Evolutionary conservation across 2,329 filamentous ascomycete species (phyloP), one percentile per base, ranked within the genome.

Genomic region (Drechslerella stenobrocha): DNA sequence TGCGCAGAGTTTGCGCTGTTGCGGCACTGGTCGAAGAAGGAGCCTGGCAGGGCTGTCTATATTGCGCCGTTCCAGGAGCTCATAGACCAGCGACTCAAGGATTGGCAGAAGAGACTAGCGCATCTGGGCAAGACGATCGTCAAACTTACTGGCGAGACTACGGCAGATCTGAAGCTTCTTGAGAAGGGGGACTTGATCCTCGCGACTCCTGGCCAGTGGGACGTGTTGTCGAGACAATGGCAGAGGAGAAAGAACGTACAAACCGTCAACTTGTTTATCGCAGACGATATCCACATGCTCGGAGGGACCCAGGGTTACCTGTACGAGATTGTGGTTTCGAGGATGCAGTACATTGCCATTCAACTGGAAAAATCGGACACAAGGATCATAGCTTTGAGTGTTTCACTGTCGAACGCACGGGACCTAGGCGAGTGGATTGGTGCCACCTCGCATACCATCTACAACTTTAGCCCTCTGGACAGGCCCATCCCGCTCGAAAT

Each of bases 351-450:
- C 70, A 96, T 98, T 75, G 87, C 90, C 63, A 87, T 89, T 0
- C 90, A 96, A 75, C 87, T 89, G 0, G 88, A 95, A 76, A 85
- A 87, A 35, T 84, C 87, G 7, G 82, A 97, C 79, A 60, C 63
- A 1, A 86, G 93, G 52, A 92, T 97, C 46, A 79, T 98, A 55
- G 93, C 90, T 1, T 79, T 98, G 66, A 91, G 90, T 75, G 93
- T 96, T 24, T 95, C 93, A 22, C 81, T 98, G 20, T 87, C 93
- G 3, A 97, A 96, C 75, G 91, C 92, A 50, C 84, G 90, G 64
- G 93, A 98, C 74, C 84, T 98, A 73, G 92, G 92, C 52, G 93
- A 96, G 77, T 98, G 93, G 93, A 90, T 98, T 72, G 93, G 95
- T 71, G 93, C 92, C 5, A 95, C 86, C 76, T 97, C 96, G 80